phyloP scores from a whole-genome alignment of 441 rosid species.

The Monsonia emarginata region DNA sequence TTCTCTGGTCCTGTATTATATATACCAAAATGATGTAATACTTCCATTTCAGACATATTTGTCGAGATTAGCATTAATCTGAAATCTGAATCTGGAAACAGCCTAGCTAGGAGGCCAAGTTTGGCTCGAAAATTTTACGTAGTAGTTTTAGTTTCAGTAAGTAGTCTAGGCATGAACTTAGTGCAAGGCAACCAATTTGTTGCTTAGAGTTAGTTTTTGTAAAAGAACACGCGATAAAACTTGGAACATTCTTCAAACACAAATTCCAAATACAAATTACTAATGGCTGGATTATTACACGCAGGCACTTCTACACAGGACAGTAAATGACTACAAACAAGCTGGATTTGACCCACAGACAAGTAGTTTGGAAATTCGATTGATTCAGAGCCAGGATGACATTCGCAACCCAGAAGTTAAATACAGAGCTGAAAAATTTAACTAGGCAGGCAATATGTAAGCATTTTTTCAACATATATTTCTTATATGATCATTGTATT shows the following conservation, averaged over 20 bases:
- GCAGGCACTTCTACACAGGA: conserved; percentile 74
- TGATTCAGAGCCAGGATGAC: conserved; percentile 87
- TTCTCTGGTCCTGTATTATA: not conserved
- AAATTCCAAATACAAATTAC: not conserved
- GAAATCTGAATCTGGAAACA: not conserved
- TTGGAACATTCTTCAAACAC: too few species aligned
- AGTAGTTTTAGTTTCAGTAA: too few species aligned
- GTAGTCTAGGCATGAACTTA: not conserved
- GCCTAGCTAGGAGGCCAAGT: too few species aligned
- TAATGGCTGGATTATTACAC: conserved; percentile 1
- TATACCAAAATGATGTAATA: not conserved
- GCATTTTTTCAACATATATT: too few species aligned
- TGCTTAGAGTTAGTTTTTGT: not conserved
- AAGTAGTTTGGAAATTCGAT: conserved; percentile 87
- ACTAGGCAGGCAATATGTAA: conserved; percentile 15
- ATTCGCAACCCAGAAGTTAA: conserved; percentile 63
- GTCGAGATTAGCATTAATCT: not conserved
- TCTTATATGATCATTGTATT: not conserved
- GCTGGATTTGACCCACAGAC: conserved; percentile 56
- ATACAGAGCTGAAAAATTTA: conserved; percentile 56
- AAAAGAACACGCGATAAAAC: not conserved
- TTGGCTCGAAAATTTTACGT: too few species aligned
- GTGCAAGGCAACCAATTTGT: not conserved
- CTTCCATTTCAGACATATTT: not conserved
- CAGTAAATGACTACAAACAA: conserved; percentile 51